Percentiles rank a stretch among this genome's conserved stretches.
Conservation (phyloP, 441 rosid species). For the Pelargonium citronellum region DNA sequence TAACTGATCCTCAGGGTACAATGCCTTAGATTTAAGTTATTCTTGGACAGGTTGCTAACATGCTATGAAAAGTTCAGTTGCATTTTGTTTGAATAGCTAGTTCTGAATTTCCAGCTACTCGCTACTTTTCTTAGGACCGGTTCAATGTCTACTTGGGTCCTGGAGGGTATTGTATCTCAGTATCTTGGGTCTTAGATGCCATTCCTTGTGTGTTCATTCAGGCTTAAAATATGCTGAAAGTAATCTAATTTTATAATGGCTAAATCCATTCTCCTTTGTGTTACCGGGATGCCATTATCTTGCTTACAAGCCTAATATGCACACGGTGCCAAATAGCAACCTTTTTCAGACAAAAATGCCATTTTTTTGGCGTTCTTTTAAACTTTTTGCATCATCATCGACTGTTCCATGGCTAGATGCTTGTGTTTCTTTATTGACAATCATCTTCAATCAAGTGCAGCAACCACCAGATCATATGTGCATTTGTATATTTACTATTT, state of each 20-base stretch:
- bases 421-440: not conserved
- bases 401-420: not conserved
- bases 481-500: not conserved
- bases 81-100: too few species aligned
- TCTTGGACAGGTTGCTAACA: too few species aligned
- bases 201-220: too few species aligned
- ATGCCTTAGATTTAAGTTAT: too few species aligned
- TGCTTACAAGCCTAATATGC: not conserved
- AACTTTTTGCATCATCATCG: not conserved
- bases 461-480: not conserved
- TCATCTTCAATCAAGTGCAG: not conserved
- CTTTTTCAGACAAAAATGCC: not conserved
- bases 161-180: too few species aligned
- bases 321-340: not conserved
- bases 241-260: not conserved
- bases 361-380: not conserved
- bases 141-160: not conserved
- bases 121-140: not conserved
- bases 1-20: too few species aligned
- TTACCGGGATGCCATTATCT: too few species aligned
- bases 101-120: not conserved
- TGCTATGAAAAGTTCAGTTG: too few species aligned
- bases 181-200: not conserved
- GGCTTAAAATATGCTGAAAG: not conserved
- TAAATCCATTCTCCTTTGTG: not conserved